Percentiles rank a stretch among this genome's conserved stretches.
Evolutionary conservation across 176 grass and related monocot genomes (phyloP).

Genomic region (Aegilops tauschii): DNA sequence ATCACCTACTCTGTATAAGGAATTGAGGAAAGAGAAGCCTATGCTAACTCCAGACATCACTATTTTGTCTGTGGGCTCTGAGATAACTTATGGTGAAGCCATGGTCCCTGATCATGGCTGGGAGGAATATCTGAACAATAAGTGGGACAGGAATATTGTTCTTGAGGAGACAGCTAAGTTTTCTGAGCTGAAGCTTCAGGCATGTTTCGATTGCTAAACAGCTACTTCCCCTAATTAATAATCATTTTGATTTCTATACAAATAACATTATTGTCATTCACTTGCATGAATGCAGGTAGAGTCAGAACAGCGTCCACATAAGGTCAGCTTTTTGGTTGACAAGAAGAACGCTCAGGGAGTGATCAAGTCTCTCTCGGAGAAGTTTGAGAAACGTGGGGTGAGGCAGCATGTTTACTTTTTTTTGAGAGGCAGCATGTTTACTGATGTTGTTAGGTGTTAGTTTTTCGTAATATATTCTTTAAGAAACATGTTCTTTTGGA

Average conservation of each 20-base stretch:
- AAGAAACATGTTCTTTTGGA: neutral
- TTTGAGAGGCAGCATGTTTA: neutral
- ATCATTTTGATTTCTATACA: neutral
- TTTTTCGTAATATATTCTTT: neutral
- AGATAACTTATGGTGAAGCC: conserved; percentile 67
- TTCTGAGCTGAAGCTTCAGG: conserved; percentile 55
- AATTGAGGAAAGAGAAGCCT: conserved; percentile 81
- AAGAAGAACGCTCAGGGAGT: conserved; percentile 53
- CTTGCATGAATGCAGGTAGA: conserved; percentile 41
- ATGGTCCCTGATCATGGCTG: conserved; percentile 73
- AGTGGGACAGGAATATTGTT: conserved; percentile 64
- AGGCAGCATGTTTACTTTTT: neutral
- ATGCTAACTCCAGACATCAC: conserved; percentile 75
- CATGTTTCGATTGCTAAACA: conserved; percentile 14
- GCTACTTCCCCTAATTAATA: neutral
- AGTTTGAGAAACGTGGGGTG: conserved; percentile 56
- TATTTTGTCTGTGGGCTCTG: conserved; percentile 76
- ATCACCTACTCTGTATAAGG: conserved; percentile 55
- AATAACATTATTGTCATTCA: neutral
- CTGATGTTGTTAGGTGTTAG: neutral
- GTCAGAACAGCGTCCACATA: conserved; percentile 63
- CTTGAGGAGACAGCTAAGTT: conserved; percentile 62
- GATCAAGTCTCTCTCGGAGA: conserved; percentile 46
- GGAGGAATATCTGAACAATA: conserved; percentile 56
- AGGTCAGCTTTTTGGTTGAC: conserved; percentile 66